phyloP scores from a whole-genome alignment of 495 filamentous ascomycete species.

The Trichoderma gamsii region DNA sequence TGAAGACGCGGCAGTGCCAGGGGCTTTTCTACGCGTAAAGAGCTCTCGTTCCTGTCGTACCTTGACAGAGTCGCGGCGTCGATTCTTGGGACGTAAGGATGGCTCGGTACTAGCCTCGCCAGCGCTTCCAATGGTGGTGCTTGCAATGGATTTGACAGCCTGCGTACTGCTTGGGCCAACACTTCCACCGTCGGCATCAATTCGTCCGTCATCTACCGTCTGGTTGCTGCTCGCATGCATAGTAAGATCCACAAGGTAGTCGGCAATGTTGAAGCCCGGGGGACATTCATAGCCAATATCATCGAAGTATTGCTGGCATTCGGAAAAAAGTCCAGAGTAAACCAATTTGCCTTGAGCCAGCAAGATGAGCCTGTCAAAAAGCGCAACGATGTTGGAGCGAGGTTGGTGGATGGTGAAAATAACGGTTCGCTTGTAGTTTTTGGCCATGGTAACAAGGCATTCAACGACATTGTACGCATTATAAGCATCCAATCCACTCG shows the following conservation, averaged over 20 bases:
- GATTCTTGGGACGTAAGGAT: constrained; percentile 54
- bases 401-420: constrained; percentile 99
- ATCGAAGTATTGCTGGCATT: constrained; percentile 90
- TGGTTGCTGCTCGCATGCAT: constrained; percentile 68
- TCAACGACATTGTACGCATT: constrained; percentile 98
- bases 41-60: constrained; percentile 83
- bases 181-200: constrained; percentile 57
- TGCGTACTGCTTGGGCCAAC: constrained; percentile 81
- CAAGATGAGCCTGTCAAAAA: constrained; percentile 90
- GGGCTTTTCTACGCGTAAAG: constrained; percentile 72
- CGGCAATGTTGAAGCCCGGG: constrained; percentile 96
- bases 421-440: constrained; percentile 91
- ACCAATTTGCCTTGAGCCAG: constrained; percentile 85
- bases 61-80: constrained; percentile 68
- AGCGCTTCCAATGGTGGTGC: constrained; percentile 63
- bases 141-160: constrained; percentile 87
- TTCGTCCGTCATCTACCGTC: constrained; percentile 45
- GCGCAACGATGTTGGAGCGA: constrained; percentile 98
- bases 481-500: constrained; percentile 89
- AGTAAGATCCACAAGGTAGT: constrained; percentile 93
- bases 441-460: constrained; percentile 88
- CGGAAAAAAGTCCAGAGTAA: constrained; percentile 84
- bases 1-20: constrained; percentile 62
- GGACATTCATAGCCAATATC: constrained; percentile 85
- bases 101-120: constrained; percentile 48